Evolutionary conservation across 2,329 filamentous ascomycete species (phyloP), one percentile per base, ranked within the genome.

Genomic region (Alternaria incomplexa): DNA sequence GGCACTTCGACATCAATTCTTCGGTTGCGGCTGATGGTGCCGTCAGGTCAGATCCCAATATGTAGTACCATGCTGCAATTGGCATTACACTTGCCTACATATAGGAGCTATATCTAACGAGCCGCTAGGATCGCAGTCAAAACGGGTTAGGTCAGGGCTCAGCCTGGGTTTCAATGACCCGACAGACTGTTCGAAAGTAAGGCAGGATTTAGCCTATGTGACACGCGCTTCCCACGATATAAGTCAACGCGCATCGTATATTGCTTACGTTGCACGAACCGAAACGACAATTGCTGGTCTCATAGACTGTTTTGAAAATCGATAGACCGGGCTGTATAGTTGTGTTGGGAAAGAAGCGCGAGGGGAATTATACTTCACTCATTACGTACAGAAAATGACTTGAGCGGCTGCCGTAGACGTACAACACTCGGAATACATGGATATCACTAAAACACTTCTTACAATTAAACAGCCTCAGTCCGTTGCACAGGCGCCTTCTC

Each of bases 401-500:
- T 20, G 13, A 17, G 40, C n/a, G 6, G 17, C 13, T n/a, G 13
- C 1, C 20, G 8, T 13, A 8, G 17, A 32, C 26, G 20, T 25
- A 32, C 13, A 6, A 40, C 20, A 12, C 30, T 23, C 0, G 15
- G 17, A n/a, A 23, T 11, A 52, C 13, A 40, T 52, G 20, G 11
- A 15, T 52, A 52, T 40, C 32, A 36, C 20, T 23, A 56, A 1
- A n/a, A 4, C 6, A 13, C 17, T 32, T 44, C 10, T 30, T 2
- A 1, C 22, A 23, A 10, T 26, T 44, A 62, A 15, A 63, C 45
- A 43, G 51, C 56, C 28, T 60, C 56, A 7, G 56, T 60, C 11
- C 51, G 46, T 6, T 54, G 32, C 7, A 28, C 25, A 13, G 61
- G 44, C 22, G 47, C 58, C 61, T 72, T 73, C 50, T 70, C 66